These are phyloP conservation scores for Trametes sanguinea DNA, from an alignment of 768 basidiomycete genomes.

Conservation along the genomic window DNA sequence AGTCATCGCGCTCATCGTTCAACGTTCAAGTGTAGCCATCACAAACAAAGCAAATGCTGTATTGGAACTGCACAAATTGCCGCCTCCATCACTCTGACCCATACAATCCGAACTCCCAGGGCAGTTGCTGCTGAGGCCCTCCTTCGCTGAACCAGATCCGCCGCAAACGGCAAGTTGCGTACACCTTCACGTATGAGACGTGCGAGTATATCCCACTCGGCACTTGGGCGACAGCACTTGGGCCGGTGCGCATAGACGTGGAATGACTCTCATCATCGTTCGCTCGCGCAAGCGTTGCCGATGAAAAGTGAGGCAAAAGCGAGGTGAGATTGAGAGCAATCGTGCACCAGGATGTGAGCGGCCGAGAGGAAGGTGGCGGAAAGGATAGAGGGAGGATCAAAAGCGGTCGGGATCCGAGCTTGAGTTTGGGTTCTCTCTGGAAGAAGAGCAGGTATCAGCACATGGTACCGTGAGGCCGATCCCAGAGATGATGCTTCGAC, in stretches of 20 bases:
- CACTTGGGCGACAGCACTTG: constrained; percentile 24
- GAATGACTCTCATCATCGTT: constrained; percentile 25
- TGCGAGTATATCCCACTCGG: constrained; percentile 64
- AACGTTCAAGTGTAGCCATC: too few species aligned
- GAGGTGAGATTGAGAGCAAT: constrained; percentile 61
- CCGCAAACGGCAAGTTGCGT: constrained; percentile 75
- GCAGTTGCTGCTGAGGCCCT: constrained; percentile 51
- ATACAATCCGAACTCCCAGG: constrained; percentile 81
- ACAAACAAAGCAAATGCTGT: too few species aligned
- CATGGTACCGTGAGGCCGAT: not conserved
- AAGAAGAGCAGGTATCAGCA: not conserved
- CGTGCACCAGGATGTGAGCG: constrained; percentile 71
- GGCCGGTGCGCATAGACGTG: not conserved
- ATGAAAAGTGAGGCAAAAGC: constrained; percentile 63
- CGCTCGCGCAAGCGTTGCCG: constrained; percentile 38
- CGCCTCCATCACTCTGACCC: constrained; percentile 4
- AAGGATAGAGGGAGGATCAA: constrained; percentile 74
- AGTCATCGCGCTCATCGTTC: too few species aligned
- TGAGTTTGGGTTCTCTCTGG: constrained; percentile 59
- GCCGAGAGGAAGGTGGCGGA: constrained; percentile 53
- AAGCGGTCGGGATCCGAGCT: constrained; percentile 49
- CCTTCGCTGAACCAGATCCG: constrained; percentile 75
- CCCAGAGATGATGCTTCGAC: not conserved
- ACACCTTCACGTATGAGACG: constrained; percentile 72
- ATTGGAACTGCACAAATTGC: too few species aligned